Evolutionary conservation across 495 filamentous ascomycete genomes (phyloP), one percentile per base, ranked within the genome.

Genomic region (Aspergillus diversus): DNA sequence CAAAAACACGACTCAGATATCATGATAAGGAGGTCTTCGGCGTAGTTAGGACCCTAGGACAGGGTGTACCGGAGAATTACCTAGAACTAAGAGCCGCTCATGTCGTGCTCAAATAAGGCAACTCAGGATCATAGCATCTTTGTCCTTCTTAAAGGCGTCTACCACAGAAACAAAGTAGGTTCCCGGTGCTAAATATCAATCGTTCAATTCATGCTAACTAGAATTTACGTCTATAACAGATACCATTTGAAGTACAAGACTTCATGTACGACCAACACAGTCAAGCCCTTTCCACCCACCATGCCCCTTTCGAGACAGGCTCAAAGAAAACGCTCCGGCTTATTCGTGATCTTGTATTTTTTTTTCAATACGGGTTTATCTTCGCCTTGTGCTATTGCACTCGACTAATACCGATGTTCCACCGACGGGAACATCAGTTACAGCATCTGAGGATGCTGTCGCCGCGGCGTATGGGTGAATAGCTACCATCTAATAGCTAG

Each of bases 321-420:
- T 89, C 86, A 88, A 27, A 87, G 87, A 84, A 86, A 86, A 81
- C 82, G 90, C 92, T 94, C 92, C 92, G 91, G 92, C 92, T 96
- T 95, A 96, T 92, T 95, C 87, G 90, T 85, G 89, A 87, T 89
- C 90, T 73, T 65, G 48, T 39, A 66, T 64, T 49, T 57, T 58
- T 52, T 27, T 27, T 27, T n/a, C n/a, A 27, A 69, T 61, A 66
- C 59, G 61, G 62, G 59, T 78, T 71, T 27, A 72, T 86, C 77
- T 87, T 77, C 82, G 85, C 85, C 82, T 78, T 71, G 73, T 79
- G 75, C 76, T 67, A 66, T 39, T 59, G 74, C 77, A 77, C 71
- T 72, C 71, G 77, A 81, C 75, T 79, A 75, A 63, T 87, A 86
- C 79, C 81, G 81, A 81, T 63, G 74, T 53, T 75, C 78, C 77